Base-by-base conservation (phyloP, 768 basidiomycete species). In the Suillus bovinus region DNA sequence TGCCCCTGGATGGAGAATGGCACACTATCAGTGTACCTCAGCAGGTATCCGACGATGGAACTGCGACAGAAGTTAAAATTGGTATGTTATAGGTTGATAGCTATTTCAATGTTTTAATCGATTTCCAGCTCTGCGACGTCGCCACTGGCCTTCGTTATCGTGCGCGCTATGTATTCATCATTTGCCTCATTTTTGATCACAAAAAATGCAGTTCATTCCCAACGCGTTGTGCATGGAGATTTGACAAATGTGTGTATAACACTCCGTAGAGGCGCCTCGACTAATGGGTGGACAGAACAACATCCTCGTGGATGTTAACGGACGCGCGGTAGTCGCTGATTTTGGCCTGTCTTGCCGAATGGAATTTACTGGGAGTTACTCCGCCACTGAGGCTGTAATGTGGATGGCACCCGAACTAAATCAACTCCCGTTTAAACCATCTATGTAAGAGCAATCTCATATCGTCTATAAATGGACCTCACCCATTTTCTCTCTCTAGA, bases 1-100 rank as follows among this genome's bases (percentile, higher is more conserved):
- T 76, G 70, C 63, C 77, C 77, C 6, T 76, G 77, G 76, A 63
- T 70, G 52, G 20, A 24, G 31, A 69, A 73, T 24, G 72, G 72
- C n/a, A 71, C 69, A 39, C 59, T 76, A 10, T 53, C 61, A 14
- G 8, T 5, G 10, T 74, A 76, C 39, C 47, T 78, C 29, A 10
- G 27, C 6, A 8, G 27, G 27, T 10, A 38, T 38, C 36, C 54
- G 3, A 11, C 6, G 11, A 20, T 55, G 24, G 54, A 5, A 36
- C 36, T 38, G 17, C 54, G 3, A 55, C 54, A 38, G 24, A 55
- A 11, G 24, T 38, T 55, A 8, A 36, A 17, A 38, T 8, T 55
- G 36, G 54, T 55, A 38, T 11, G 36, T 38, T 27, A 20, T 11
- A 20, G 54, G 1, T 2, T 5, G 5, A 27, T 38, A 17, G 24